phyloP scores from a whole-genome alignment of 2,329 filamentous ascomycete species.

The Cadophora malorum region DNA sequence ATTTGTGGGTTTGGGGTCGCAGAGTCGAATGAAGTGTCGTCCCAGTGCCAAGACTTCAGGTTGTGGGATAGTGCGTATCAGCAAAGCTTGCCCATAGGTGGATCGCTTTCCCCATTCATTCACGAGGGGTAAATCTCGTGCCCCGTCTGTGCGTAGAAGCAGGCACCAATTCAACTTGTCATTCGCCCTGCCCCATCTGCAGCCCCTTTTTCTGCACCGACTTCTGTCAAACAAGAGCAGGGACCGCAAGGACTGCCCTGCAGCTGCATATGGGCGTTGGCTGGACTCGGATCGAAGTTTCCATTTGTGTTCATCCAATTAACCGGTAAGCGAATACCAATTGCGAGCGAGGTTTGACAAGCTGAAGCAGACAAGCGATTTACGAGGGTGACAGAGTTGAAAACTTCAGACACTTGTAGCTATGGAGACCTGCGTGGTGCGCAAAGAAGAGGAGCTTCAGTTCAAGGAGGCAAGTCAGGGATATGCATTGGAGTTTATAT shows the following conservation, averaged over 20 bases:
- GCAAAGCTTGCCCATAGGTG: slow-evolving; percentile 17
- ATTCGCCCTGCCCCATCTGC: slow-evolving; percentile 2
- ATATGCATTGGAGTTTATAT: neutral
- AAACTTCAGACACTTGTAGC: neutral
- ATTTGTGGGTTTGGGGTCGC: neutral
- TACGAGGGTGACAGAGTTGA: neutral
- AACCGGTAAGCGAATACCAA: slow-evolving; percentile 4
- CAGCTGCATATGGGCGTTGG: slow-evolving; percentile 6
- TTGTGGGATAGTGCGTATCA: slow-evolving; percentile 9
- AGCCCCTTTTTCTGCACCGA: slow-evolving; percentile 4
- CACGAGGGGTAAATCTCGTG: slow-evolving; percentile 11
- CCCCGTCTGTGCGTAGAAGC: slow-evolving; percentile 11
- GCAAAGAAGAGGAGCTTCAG: neutral
- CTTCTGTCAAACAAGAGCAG: neutral
- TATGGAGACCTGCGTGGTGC: neutral
- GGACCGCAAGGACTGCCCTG: neutral
- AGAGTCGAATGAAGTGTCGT: slow-evolving; percentile 6
- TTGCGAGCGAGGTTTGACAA: neutral
- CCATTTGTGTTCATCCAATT: slow-evolving; percentile 1
- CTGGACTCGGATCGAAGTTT: slow-evolving; percentile 1
- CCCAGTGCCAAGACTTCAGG: neutral
- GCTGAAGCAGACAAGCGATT: neutral
- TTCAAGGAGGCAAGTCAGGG: neutral
- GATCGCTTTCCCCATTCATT: slow-evolving; percentile 3
- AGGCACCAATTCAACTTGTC: neutral